phyloP scores from a whole-genome alignment of 2,329 filamentous ascomycete species.

The Pyrenophora graminea region DNA sequence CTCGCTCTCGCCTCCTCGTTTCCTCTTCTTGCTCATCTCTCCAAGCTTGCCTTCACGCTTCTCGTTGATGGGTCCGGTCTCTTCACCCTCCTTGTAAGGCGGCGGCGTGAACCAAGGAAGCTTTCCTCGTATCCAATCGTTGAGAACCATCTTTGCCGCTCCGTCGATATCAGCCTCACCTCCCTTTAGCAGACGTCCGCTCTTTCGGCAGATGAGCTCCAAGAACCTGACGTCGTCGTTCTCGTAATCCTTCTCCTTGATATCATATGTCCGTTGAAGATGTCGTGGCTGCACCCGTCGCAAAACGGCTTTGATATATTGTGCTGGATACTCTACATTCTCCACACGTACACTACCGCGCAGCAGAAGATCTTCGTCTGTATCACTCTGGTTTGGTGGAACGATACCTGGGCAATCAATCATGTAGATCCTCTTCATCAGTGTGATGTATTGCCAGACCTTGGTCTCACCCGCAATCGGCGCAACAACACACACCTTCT shows the following conservation, averaged over 20 bases:
- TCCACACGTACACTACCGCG: slow-evolving; percentile 92
- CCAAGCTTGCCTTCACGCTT: slow-evolving; percentile 79
- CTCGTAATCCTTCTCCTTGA: slow-evolving; percentile 76
- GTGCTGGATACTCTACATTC: slow-evolving; percentile 93
- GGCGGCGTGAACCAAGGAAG: slow-evolving; percentile 94
- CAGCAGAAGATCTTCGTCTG: slow-evolving; percentile 83
- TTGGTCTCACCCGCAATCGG: slow-evolving; percentile 97
- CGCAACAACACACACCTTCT: slow-evolving; percentile 90
- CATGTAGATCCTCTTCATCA: slow-evolving; percentile 92
- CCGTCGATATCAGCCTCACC: slow-evolving; percentile 96
- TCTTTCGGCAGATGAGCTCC: slow-evolving; percentile 83
- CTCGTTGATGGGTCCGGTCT: slow-evolving; percentile 46
- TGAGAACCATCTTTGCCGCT: slow-evolving; percentile 94
- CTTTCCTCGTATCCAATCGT: slow-evolving; percentile 93
- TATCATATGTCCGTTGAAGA: slow-evolving; percentile 88
- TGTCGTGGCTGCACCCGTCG: slow-evolving; percentile 81
- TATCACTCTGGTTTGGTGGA: slow-evolving; percentile 82
- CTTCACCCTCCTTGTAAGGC: slow-evolving; percentile 55
- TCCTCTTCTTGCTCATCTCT: slow-evolving; percentile 80
- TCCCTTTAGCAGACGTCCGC: slow-evolving; percentile 81
- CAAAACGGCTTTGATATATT: slow-evolving; percentile 87
- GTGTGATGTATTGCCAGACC: slow-evolving; percentile 94
- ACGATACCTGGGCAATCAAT: slow-evolving; percentile 98
- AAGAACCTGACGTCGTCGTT: slow-evolving; percentile 79
- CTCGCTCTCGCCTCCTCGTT: slow-evolving; percentile 54